Base-by-base conservation (phyloP, 2,329 filamentous ascomycete genomes). In the Helotiales sp. region DNA sequence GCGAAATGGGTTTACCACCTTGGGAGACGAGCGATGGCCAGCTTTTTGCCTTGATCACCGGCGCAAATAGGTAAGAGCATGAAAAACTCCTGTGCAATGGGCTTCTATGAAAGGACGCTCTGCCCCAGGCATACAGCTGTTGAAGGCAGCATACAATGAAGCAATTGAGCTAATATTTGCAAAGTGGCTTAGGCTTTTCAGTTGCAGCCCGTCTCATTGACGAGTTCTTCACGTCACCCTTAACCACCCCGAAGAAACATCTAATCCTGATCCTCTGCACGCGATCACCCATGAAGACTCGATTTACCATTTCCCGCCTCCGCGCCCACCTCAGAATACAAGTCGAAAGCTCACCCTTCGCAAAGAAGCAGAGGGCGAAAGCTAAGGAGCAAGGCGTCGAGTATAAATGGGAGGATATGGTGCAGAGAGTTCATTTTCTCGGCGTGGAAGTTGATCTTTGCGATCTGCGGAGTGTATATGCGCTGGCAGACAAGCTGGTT, bases 181-280 rank as follows among this genome's bases (percentile, higher is more conserved):
- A 5, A 78, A 97, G 95, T 77, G 95, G 95, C 68, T 88, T 97
- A 52, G 95, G 95, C 52, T 91, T 95, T 74, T 90, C 91, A 64
- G 93, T 92, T 72, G 92, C 91, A 77, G 88, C 91, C 76, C 92
- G 93, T 68, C 85, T 97, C 65, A 95, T 97, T 73, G 93, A 97
- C 82, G 92, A 97, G 75, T 97, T 97, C 82, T 87, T 97, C 67
- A 82, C 84, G 67, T 88, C 88, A 15, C 88, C 84, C 66, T 87
- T 87, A 13, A 89, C 88, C 40, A 87, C 91, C 32, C 82, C 87
- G 58, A 83, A 84, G 32, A 86, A 92, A 65, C 88, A 91, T 75
- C 87, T 98, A 52, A 86, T 93, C 72, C 84, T 97, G 63, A 88
- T 97, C 70, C 89, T 93, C 70, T 97, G 93, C 6, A 97, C 95